Conservation (phyloP, 352 stramenopile genomes). For the Peronospora farinosa region DNA sequence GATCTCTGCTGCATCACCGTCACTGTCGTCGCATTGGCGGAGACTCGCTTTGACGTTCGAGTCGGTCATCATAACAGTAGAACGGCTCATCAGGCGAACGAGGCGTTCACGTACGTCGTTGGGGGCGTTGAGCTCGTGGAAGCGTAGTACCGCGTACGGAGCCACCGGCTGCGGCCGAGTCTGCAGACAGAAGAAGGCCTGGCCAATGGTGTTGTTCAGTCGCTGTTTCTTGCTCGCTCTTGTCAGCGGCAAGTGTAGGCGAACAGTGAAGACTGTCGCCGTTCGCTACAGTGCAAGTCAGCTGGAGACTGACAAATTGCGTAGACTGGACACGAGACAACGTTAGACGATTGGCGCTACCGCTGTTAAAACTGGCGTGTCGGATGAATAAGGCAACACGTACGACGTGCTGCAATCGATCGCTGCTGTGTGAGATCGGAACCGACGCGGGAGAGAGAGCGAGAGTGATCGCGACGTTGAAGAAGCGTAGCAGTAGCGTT, state of each 20-base stretch:
- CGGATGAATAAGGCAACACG: not conserved
- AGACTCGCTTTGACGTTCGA: slow-evolving; percentile 11
- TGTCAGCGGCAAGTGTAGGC: slow-evolving; percentile 19
- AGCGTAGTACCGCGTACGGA: slow-evolving; percentile 26
- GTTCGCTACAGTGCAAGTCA: slow-evolving; percentile 6
- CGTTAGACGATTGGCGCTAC: slow-evolving; percentile 10
- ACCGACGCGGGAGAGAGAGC: too few species aligned
- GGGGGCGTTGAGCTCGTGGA: slow-evolving; percentile 11
- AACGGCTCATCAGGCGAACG: slow-evolving; percentile 20
- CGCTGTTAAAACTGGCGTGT: not conserved
- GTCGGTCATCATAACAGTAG: slow-evolving; percentile 29
- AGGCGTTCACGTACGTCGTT: slow-evolving; percentile 21
- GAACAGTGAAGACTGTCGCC: slow-evolving; percentile 5
- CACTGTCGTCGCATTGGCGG: slow-evolving; percentile 11
- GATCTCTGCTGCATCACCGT: slow-evolving; percentile 23
- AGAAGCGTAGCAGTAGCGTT: not conserved
- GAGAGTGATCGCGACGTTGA: not conserved
- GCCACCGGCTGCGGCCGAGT: slow-evolving; percentile 30
- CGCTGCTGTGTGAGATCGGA: not conserved
- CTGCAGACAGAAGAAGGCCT: slow-evolving; percentile 53
- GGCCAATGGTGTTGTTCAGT: slow-evolving; percentile 41
- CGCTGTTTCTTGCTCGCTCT: slow-evolving; percentile 21
- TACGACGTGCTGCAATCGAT: not conserved
- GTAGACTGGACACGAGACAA: slow-evolving; percentile 22
- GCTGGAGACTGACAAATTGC: slow-evolving; percentile 17